Evolutionary conservation across 352 stramenopile genomes (phyloP), one percentile per base, ranked within the genome.

Genomic region (Phytopythium cucurbitacearum): DNA sequence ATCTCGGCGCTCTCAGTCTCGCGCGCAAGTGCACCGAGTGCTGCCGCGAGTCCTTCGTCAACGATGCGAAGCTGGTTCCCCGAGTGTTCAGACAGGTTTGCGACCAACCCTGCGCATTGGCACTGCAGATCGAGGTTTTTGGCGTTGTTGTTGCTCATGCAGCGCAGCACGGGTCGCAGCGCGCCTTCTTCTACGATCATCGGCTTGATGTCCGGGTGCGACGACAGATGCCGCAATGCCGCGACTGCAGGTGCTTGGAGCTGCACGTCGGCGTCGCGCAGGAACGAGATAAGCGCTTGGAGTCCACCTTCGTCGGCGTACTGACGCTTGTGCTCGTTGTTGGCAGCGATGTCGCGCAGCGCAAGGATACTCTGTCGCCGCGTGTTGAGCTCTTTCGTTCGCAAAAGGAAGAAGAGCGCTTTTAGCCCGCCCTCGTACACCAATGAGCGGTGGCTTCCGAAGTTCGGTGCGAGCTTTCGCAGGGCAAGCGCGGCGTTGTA

Each of bases 401-500:
- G 85, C 8, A 98, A 63, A 13, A 99, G 65, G 12, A 94, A 85
- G 47, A 98, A 89, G 3, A 99, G 72, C 44, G 87, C 95, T 67
- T 89, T 81, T n/a, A 98, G 61, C 0, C 87, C 95, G 10, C 91
- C 89, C 49, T 89, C 78, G 42, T 93, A 85, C 36, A 98, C 76
- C 50, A 97, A 73, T 6, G 79, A 71, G 5, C 72, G 61, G 56
- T 98, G 95, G 45, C 91, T 96, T 7, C 76, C 73, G 44, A 93
- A 79, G 60, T 98, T 98, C 5, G 91, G 86, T 9, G 86, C 85
- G 8, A 99, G 76, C 67, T 98, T 99, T 7, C 95, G 89, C 53
- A 98, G 89, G 11, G 83, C 86, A n/a, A 98, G 64, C 4, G 94
- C 87, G 2, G 92, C 86, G 63, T 98, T 95, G 64, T 98, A 98